These are phyloP conservation scores for Mesembryanthemum crystallinum DNA, from an alignment of 148 eudicot genomes.

Conservation along the genomic window DNA sequence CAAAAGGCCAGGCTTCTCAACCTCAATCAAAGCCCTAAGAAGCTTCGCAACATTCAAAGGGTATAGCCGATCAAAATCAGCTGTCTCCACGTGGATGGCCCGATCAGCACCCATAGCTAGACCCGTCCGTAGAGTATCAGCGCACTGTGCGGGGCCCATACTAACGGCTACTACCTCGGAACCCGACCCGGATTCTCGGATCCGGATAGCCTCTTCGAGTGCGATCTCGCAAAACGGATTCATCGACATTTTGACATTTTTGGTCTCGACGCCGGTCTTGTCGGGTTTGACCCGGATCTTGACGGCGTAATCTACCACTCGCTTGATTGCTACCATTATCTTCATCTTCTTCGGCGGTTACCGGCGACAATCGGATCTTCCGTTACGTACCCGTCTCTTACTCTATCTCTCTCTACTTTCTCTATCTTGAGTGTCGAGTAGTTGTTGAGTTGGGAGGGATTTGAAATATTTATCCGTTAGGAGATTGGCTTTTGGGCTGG, in stretches of 20 bases:
- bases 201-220: slow-evolving; percentile 84
- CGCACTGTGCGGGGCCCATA: slow-evolving; percentile 79
- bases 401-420: not conserved
- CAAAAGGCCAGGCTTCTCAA: slow-evolving; percentile 70
- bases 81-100: slow-evolving; percentile 67
- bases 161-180: slow-evolving; percentile 85
- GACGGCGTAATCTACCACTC: slow-evolving; percentile 95
- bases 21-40: slow-evolving; percentile 67
- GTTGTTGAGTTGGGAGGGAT: not conserved
- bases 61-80: slow-evolving; percentile 24
- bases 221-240: slow-evolving; percentile 97
- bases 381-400: too few relatives aligned
- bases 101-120: slow-evolving; percentile 99
- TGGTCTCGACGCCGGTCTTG: slow-evolving; percentile 77
- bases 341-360: slow-evolving; percentile 45
- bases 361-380: not conserved
- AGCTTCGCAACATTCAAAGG: slow-evolving; percentile 84
- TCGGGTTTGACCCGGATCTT: slow-evolving; percentile 91
- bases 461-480: not conserved
- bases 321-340: slow-evolving; percentile 85
- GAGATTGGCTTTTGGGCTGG: not conserved
- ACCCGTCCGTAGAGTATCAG: slow-evolving; percentile 83
- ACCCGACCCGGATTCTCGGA: slow-evolving; percentile 78
- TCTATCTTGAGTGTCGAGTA: slow-evolving; percentile 1
- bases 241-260: slow-evolving; percentile 97